phyloP scores from a whole-genome alignment of 2,329 filamentous ascomycete species.

The Triangularia setosa region DNA sequence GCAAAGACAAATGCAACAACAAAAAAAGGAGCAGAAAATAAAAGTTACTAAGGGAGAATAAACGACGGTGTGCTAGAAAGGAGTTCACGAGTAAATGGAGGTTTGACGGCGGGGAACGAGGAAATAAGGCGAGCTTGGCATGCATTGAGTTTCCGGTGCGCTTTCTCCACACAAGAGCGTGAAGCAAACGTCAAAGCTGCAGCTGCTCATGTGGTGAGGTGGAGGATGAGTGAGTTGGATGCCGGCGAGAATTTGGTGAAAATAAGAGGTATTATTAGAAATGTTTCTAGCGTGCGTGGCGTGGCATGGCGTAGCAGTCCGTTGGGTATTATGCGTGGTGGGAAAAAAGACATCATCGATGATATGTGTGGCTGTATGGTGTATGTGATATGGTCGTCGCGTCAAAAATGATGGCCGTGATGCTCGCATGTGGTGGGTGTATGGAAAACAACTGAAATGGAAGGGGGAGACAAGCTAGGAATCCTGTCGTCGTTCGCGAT shows the following conservation, averaged over 20 bases:
- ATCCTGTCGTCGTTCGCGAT: conserved; percentile 34
- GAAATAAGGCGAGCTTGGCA: neutral
- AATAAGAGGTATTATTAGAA: neutral
- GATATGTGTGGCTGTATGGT: neutral
- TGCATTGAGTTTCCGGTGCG: neutral
- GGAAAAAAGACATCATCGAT: neutral
- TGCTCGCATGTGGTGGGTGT: neutral
- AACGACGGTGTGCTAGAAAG: neutral
- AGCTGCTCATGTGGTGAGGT: neutral
- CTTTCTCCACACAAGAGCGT: neutral
- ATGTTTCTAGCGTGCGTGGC: neutral
- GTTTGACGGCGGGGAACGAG: neutral
- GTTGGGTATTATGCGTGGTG: neutral
- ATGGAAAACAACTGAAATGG: neutral
- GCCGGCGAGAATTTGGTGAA: neutral
- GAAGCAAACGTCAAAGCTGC: neutral
- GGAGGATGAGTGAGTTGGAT: neutral
- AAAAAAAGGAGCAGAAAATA: neutral
- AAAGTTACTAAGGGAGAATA: neutral
- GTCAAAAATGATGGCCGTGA: neutral
- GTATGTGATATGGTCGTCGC: neutral
- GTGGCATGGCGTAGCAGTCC: neutral
- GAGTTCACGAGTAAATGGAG: neutral
- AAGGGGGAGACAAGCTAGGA: conserved; percentile 24
- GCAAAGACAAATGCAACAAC: neutral